These are phyloP conservation scores for Epichloe typhina DNA, from an alignment of 2,329 filamentous ascomycete genomes.

Conservation along the genomic window DNA sequence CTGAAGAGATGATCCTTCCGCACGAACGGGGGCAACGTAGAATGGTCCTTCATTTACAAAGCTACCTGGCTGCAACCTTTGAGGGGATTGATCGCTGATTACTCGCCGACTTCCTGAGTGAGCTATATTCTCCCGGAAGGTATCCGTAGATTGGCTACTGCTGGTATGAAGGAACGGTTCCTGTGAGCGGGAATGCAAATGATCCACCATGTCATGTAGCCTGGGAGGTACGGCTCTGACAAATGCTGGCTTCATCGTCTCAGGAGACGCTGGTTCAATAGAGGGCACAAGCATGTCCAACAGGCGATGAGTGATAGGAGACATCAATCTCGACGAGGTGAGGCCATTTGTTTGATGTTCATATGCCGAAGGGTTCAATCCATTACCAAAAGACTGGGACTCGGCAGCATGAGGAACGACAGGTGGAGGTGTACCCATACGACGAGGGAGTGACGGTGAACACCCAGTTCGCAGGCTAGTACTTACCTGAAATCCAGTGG, in stretches of 20 bases:
- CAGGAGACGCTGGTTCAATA: conserved; percentile 30
- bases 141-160: conserved; percentile 2
- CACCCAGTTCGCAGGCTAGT: not conserved
- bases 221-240: conserved; percentile 20
- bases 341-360: conserved; percentile 8
- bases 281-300: conserved; percentile 34
- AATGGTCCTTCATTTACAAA: conserved; percentile 1
- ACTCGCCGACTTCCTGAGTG: conserved; percentile 6
- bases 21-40: not conserved
- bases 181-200: conserved; percentile 7
- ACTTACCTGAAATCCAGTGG: conserved; percentile 4
- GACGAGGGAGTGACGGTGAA: conserved; percentile 4
- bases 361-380: conserved; percentile 15
- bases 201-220: conserved; percentile 11
- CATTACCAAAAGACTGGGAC: conserved; percentile 7
- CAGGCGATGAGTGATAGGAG: conserved; percentile 11
- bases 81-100: conserved; percentile 6
- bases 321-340: conserved; percentile 3
- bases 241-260: conserved; percentile 21
- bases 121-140: not conserved
- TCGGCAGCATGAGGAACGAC: not conserved
- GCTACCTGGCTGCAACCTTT: not conserved
- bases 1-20: not conserved
- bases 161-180: conserved; percentile 8
- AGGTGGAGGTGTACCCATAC: not conserved